Evolutionary conservation across 306 rosid species (phyloP), one percentile per base, ranked within the genome.

Genomic region (Dryas drummondii): DNA sequence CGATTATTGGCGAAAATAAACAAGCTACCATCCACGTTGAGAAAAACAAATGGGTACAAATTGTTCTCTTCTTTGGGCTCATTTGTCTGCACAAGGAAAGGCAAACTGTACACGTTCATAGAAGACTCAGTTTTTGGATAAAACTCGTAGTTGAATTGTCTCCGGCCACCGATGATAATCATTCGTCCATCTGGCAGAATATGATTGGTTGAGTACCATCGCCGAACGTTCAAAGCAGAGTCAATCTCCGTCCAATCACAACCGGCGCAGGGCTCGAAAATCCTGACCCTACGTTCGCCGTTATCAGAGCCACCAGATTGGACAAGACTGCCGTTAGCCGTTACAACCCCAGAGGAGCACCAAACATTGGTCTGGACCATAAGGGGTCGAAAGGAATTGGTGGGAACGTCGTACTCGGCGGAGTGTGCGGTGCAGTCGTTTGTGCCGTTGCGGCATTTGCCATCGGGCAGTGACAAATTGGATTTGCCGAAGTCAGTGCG

Each of bases 401-500:
- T 48, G 11, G 41, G 53, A 41, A 88, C 89, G 61, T 87, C 85
- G 79, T 93, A 93, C 40, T 93, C 96, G 1, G 72, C 37, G 0
- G 98, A 86, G 75, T 93, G 98, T 0, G 96, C 94, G 0, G 94
- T 86, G 79, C 96, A 93, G 61, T 88, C 94, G 17, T 17, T 42
- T 0, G 76, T 81, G 78, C 84, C 68, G 4, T 64, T n/a, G 17
- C 91, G 81, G 73, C 98, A 93, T 5, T 14, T 71, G 2, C 88
- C 84, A 37, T 75, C 45, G 9, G 89, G 93, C 4, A 85, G 48
- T 0, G 90, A 42, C 11, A 84, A 40, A 41, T 92, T 86, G 26
- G 98, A 93, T 4, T 11, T n/a, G 2, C 96, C 97, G 42, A 88
- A 88, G 76, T 87, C 92, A 2, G 97, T 90, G 16, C 94, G 91